Percentiles rank a stretch among this genome's conserved stretches.
Conservation (phyloP, 164 flowering plant genomes). For the Macadamia integrifolia region DNA sequence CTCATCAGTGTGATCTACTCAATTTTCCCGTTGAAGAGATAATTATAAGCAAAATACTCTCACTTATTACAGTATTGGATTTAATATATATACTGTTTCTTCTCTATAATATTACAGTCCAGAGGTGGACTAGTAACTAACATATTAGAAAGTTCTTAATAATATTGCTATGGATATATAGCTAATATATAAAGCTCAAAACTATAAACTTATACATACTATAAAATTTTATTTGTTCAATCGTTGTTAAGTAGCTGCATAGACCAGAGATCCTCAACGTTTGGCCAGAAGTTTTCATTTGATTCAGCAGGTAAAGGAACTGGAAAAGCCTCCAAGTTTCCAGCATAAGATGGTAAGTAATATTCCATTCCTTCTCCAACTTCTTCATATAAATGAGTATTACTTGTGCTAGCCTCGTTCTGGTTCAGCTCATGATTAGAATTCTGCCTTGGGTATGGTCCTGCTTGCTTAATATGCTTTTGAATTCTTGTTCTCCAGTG, state of each 20-base stretch:
- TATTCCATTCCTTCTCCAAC: conserved; percentile 22
- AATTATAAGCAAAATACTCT: too few species aligned
- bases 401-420: conserved; percentile 26
- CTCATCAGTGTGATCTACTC: too few species aligned
- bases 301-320: conserved; percentile 21
- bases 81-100: too few species aligned
- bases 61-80: too few species aligned
- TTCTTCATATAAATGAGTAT: conserved; percentile 18
- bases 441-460: conserved; percentile 23
- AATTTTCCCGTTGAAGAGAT: too few species aligned
- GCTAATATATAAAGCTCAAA: too few species aligned
- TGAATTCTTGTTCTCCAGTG: conserved; percentile 77
- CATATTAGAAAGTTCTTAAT: too few species aligned
- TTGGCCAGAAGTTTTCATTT: conserved; percentile 42
- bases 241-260: conserved; percentile 52
- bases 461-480: conserved; percentile 57
- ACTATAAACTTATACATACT: neutral
- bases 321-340: conserved; percentile 22
- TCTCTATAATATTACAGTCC: too few species aligned
- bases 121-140: too few species aligned
- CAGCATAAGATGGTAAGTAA: conserved; percentile 28
- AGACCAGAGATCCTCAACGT: conserved; percentile 69
- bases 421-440: conserved; percentile 11
- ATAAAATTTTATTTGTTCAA: conserved; percentile 9
- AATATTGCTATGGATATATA: too few species aligned